Conservation (phyloP, 495 filamentous ascomycete species). For the Trichoderma asperelloides region DNA sequence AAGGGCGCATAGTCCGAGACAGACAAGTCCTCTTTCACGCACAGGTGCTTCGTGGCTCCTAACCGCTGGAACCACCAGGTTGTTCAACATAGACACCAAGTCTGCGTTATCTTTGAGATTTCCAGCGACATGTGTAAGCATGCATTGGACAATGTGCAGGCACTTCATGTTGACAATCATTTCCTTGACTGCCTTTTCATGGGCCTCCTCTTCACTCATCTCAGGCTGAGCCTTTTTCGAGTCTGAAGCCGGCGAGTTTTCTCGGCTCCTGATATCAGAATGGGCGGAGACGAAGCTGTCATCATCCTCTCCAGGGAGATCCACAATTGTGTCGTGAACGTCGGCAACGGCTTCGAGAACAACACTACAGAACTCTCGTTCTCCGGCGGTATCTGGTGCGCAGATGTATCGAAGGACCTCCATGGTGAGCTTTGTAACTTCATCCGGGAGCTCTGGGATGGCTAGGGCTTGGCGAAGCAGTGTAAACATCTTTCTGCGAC, state of each 20-base stretch:
- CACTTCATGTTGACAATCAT: slow-evolving; percentile 98
- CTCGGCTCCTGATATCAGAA: slow-evolving; percentile 64
- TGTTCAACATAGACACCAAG: slow-evolving; percentile 91
- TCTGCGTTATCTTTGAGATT: slow-evolving; percentile 78
- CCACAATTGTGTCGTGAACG: slow-evolving; percentile 82
- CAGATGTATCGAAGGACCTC: slow-evolving; percentile 75
- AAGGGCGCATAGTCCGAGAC: slow-evolving; percentile 82
- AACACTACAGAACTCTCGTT: slow-evolving; percentile 87
- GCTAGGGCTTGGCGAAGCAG: slow-evolving; percentile 77
- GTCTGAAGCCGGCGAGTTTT: slow-evolving; percentile 44
- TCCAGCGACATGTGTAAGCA: slow-evolving; percentile 84
- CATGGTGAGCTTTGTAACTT: slow-evolving; percentile 80
- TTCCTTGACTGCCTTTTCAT: slow-evolving; percentile 73
- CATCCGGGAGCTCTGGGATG: slow-evolving; percentile 80
- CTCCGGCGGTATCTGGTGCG: slow-evolving; percentile 65
- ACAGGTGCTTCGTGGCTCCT: slow-evolving; percentile 88
- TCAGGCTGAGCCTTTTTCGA: slow-evolving; percentile 35
- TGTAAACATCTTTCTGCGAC: slow-evolving; percentile 87
- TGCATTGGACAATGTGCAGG: slow-evolving; percentile 93
- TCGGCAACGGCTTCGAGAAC: slow-evolving; percentile 91
- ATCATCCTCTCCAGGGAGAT: slow-evolving; percentile 47
- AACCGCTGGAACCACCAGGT: slow-evolving; percentile 89
- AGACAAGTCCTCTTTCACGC: slow-evolving; percentile 78
- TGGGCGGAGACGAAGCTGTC: slow-evolving; percentile 89
- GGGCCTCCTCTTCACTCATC: slow-evolving; percentile 59